Evolutionary conservation across 352 stramenopile species (phyloP), one percentile per base, ranked within the genome.

Genomic region (Pythium pyrilobum): DNA sequence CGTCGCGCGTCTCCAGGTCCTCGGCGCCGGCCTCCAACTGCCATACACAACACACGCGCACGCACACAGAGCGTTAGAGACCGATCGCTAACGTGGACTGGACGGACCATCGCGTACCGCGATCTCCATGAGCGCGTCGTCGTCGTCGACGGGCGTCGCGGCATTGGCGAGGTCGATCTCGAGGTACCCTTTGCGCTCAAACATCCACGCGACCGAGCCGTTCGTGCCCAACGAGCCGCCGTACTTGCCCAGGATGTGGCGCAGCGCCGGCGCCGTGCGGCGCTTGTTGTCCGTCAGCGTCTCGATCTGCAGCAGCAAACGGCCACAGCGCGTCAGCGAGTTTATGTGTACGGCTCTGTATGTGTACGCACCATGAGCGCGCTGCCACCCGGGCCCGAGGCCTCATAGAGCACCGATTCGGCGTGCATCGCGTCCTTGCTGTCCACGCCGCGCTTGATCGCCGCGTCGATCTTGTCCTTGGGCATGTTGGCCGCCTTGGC

Each of bases 241-340:
- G 60, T 82, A 64, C 51, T 92, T 90, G 71, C 75, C 72, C 46
- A 90, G 43, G 36, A 89, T 81, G 56, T 89, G 75, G 29, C 79
- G 82, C 40, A 92, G 59, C n/a, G 80, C 79, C 18, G 82, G 82
- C 29, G 82, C 82, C n/a, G 81, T 90, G 34, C 82, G 74, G 27
- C 77, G 77, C 45, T 88, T 87, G 62, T 92, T 92, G 66, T 92
- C 79, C 15, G 82, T 92, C 56, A 92, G 59, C 47, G 79, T 89
- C 60, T 92, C 82, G 51, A 92, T 90, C 81, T 92, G 56, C 2
- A 11, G 12, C 9, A 3, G 11, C 21, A 25, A n/a, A 27, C n/a
- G 9, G 18, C 21, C 16, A 44, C 7, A 1, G 21, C n/a, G n/a
- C 18, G 21, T 4, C 16, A 34, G 7, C 29, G 29, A 12, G 7